Evolutionary conservation across 768 basidiomycete genomes (phyloP).

Genomic region (Lactarius evosmus): DNA sequence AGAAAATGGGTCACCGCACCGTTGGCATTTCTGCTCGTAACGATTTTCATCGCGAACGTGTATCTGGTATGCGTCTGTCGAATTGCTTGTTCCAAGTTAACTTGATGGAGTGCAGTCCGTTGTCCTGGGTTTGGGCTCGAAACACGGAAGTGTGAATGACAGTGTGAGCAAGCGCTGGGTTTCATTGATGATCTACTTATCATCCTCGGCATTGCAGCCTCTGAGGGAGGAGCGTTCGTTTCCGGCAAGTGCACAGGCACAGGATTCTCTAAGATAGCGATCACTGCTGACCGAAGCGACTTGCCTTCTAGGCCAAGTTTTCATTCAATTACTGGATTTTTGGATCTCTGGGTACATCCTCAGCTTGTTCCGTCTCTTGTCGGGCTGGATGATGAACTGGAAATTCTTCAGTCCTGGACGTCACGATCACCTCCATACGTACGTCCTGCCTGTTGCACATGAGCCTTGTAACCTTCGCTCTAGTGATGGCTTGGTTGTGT

Average conservation of each 20-base stretch:
- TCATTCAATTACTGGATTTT: constrained; percentile 48
- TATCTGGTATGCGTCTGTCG: constrained; percentile 36
- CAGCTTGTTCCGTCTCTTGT: background rate
- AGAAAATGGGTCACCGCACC: constrained; percentile 39
- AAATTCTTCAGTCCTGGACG: constrained; percentile 39
- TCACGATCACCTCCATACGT: constrained; percentile 41
- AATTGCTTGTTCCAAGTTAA: background rate
- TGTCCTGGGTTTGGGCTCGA: constrained; percentile 17
- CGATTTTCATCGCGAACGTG: constrained; percentile 40
- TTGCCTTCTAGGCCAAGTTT: constrained; percentile 36
- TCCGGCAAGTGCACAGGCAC: constrained; percentile 7
- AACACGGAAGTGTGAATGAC: constrained; percentile 18
- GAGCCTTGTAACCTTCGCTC: constrained; percentile 5
- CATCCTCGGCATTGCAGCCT: constrained; percentile 11
- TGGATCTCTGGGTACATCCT: constrained; percentile 40
- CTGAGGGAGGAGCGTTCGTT: constrained; percentile 23
- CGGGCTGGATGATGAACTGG: background rate
- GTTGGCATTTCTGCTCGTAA: constrained; percentile 36
- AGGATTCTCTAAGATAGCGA: background rate
- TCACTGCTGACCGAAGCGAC: background rate
- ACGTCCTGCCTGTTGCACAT: constrained; percentile 18
- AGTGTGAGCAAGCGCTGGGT: constrained; percentile 13
- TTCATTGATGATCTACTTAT: background rate
- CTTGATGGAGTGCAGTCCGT: constrained; percentile 10
- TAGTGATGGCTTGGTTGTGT: constrained; percentile 45